Conservation (phyloP, 2,329 filamentous ascomycete genomes). For the Volutella citrinella region DNA sequence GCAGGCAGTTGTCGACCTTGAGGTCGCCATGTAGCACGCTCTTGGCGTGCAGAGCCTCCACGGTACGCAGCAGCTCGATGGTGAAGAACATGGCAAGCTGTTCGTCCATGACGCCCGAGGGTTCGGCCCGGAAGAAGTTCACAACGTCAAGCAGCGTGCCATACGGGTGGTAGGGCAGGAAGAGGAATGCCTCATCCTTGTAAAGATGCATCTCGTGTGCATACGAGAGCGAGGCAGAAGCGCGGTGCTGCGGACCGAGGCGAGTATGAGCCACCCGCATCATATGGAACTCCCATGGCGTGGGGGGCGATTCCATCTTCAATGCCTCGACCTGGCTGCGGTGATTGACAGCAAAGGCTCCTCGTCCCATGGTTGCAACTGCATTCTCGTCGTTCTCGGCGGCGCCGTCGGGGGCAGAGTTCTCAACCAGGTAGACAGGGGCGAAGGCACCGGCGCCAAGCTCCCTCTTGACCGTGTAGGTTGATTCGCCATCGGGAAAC, state of each 20-base stretch:
- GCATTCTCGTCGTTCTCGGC: conserved; percentile 44
- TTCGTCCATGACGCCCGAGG: conserved; percentile 80
- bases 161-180: conserved; percentile 84
- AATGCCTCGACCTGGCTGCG: conserved; percentile 73
- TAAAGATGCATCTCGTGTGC: conserved; percentile 92
- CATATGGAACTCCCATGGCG: conserved; percentile 95
- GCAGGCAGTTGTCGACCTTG: conserved; percentile 92
- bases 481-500: conserved; percentile 62
- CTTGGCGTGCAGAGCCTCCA: conserved; percentile 80
- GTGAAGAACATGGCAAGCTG: conserved; percentile 92
- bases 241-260: conserved; percentile 67
- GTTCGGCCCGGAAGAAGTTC: conserved; percentile 75
- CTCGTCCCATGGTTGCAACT: conserved; percentile 56
- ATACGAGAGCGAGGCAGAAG: conserved; percentile 72
- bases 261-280: conserved; percentile 79
- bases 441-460: conserved; percentile 93
- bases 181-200: conserved; percentile 81
- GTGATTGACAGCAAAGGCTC: conserved; percentile 52
- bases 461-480: conserved; percentile 79
- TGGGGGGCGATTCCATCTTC: conserved; percentile 90
- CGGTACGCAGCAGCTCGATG: conserved; percentile 83
- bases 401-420: conserved; percentile 52
- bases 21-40: conserved; percentile 87
- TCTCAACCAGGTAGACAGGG: conserved; percentile 88
- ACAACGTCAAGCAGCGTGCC: conserved; percentile 94